These are phyloP conservation scores for Lodderomyces beijingensis DNA, from an alignment of 1,139 yeast genomes.

Conservation along the genomic window DNA sequence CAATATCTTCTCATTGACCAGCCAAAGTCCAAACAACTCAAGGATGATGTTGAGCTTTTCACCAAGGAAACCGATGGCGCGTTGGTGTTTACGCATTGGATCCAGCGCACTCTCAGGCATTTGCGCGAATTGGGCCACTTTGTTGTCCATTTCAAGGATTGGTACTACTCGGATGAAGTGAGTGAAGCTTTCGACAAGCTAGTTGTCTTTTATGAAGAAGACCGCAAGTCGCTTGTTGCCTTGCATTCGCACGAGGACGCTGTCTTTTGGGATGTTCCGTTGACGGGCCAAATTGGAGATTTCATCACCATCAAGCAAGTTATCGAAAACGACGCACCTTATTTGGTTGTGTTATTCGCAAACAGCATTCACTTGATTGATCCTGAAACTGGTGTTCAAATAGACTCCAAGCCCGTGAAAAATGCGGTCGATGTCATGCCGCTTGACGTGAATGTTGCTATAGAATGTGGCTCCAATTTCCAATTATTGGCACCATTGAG, in stretches of 20 bases:
- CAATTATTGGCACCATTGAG: not conserved
- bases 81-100: constrained; percentile 25
- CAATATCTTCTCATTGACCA: constrained; percentile 19
- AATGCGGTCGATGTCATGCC: constrained; percentile 5
- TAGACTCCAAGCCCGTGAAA: constrained; percentile 3
- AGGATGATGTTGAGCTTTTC: constrained; percentile 28
- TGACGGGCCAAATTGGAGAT: constrained; percentile 9
- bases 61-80: constrained; percentile 26
- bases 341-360: constrained; percentile 17
- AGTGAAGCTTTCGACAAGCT: constrained; percentile 31
- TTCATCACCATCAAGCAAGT: constrained; percentile 17
- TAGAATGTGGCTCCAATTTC: constrained; percentile 8
- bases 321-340: not conserved
- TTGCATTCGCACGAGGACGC: constrained; percentile 27
- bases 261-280: constrained; percentile 21
- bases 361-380: constrained; percentile 17
- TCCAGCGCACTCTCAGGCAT: constrained; percentile 30
- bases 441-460: constrained; percentile 8
- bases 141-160: not conserved
- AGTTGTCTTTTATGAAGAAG: constrained; percentile 26
- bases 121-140: constrained; percentile 32
- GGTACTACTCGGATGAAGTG: constrained; percentile 6
- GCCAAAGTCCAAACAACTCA: constrained; percentile 26
- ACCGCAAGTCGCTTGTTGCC: constrained; percentile 22
- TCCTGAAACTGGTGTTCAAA: constrained; percentile 23